Conservation (phyloP, 2,329 filamentous ascomycete species). For the Fusarium pseudocircinatum region DNA sequence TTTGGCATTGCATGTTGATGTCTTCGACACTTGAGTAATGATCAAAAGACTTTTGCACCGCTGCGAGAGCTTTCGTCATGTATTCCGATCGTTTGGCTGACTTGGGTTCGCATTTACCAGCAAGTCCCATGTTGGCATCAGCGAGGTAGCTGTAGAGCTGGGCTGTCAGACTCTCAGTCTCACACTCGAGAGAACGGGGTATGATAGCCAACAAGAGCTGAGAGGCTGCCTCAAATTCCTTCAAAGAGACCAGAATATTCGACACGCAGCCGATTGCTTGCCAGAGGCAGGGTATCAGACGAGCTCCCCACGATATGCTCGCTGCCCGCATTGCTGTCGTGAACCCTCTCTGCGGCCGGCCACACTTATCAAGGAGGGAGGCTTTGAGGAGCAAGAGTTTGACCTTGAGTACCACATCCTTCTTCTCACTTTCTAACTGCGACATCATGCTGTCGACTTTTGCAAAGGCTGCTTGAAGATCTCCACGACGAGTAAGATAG, state of each 20-base stretch:
- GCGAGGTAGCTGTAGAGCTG: constrained; percentile 75
- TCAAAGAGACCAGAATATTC: constrained; percentile 73
- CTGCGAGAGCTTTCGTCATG: constrained; percentile 66
- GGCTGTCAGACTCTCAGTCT: constrained; percentile 69
- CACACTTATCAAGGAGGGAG: constrained; percentile 72
- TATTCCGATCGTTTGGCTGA: constrained; percentile 63
- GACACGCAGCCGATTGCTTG: constrained; percentile 74
- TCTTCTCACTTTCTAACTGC: constrained; percentile 56
- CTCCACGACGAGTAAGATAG: constrained; percentile 58
- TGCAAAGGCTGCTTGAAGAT: constrained; percentile 58
- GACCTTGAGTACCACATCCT: constrained; percentile 71
- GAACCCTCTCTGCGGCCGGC: constrained; percentile 78
- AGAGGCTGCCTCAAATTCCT: constrained; percentile 74
- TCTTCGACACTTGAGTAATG: constrained; percentile 74
- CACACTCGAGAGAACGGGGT: constrained; percentile 79
- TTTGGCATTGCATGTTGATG: constrained; percentile 75
- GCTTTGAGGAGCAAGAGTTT: constrained; percentile 79
- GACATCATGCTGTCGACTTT: constrained; percentile 58
- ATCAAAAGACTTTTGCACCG: constrained; percentile 70
- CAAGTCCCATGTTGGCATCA: constrained; percentile 82
- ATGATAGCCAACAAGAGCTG: constrained; percentile 74
- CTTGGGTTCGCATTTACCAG: constrained; percentile 61
- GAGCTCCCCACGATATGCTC: constrained; percentile 75
- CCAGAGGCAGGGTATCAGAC: constrained; percentile 77
- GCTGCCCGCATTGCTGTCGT: constrained; percentile 80